These are phyloP conservation scores for Ascochyta rabiei DNA, from an alignment of 2,329 filamentous ascomycete genomes.

Conservation along the genomic window DNA sequence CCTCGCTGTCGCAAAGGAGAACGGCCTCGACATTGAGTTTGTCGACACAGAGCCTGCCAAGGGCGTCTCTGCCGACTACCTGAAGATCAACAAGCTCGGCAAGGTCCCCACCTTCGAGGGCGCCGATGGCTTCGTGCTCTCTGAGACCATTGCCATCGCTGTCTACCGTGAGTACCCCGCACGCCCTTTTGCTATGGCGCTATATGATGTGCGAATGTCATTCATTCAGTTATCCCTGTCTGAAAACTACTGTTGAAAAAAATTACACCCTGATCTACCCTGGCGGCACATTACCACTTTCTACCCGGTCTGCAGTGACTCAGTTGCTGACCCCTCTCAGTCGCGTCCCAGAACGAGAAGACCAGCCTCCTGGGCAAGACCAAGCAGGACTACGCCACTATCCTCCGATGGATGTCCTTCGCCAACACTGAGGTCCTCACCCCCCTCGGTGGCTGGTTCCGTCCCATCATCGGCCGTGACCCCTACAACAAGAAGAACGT, in stretches of 20 bases:
- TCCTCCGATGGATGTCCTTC: slow-evolving; percentile 98
- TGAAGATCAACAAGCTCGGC: slow-evolving; percentile 83
- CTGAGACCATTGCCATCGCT: slow-evolving; percentile 91
- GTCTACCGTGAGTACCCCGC: slow-evolving; percentile 83
- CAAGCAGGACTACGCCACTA: slow-evolving; percentile 99
- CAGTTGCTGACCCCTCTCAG: slow-evolving; percentile 57
- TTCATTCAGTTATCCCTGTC: slow-evolving; percentile 76
- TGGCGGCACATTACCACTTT: slow-evolving; percentile 1
- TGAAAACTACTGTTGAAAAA: slow-evolving; percentile 91
- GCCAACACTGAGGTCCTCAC: slow-evolving; percentile 87
- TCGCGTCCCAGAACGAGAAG: slow-evolving; percentile 99
- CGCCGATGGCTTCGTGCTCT: slow-evolving; percentile 86
- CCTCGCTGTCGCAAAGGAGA: slow-evolving; percentile 95
- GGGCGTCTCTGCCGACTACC: slow-evolving; percentile 74
- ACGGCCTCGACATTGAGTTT: slow-evolving; percentile 88
- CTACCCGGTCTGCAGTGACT: slow-evolving; percentile 33
- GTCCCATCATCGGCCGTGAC: slow-evolving; percentile 78
- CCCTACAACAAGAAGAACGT: slow-evolving; percentile 98
- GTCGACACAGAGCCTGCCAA: slow-evolving; percentile 72
- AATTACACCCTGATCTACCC: slow-evolving; percentile 77
- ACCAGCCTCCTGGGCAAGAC: slow-evolving; percentile 98
- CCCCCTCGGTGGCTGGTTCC: slow-evolving; percentile 79
- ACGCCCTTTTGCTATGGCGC: slow-evolving; percentile 32
- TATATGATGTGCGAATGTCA: slow-evolving; percentile 69
- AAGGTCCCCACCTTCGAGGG: slow-evolving; percentile 94